phyloP scores from a whole-genome alignment of 495 filamentous ascomycete species.

The Margaritispora aquatica region DNA sequence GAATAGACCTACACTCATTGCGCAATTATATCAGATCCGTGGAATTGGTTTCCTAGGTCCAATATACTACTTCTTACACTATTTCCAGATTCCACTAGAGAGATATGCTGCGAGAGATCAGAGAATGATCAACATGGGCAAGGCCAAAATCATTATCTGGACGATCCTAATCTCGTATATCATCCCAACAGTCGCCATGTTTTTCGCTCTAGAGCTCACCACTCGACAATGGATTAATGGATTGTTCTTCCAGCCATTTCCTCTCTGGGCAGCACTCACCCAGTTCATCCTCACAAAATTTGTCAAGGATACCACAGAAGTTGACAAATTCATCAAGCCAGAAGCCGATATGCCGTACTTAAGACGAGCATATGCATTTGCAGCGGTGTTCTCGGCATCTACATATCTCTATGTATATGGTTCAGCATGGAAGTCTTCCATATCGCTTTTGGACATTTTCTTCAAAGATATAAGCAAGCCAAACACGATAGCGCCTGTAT shows the following conservation, averaged over 20 bases:
- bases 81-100: constrained; percentile 20
- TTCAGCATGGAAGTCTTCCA: background rate
- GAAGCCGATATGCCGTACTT: constrained; percentile 18
- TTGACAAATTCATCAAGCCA: constrained; percentile 1
- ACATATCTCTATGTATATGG: constrained; percentile 18
- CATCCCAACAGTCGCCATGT: constrained; percentile 30
- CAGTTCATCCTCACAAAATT: constrained; percentile 13
- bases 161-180: constrained; percentile 27
- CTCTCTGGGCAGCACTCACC: constrained; percentile 25
- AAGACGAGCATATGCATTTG: constrained; percentile 19
- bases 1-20: constrained; percentile 25
- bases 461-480: constrained; percentile 13
- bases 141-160: constrained; percentile 30
- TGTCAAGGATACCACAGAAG: constrained; percentile 6
- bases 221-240: constrained; percentile 27
- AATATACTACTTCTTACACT: constrained; percentile 32
- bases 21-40: constrained; percentile 27
- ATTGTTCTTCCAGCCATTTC: constrained; percentile 32
- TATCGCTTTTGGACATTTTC: constrained; percentile 16
- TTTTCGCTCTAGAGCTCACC: constrained; percentile 16
- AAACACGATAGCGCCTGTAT: background rate
- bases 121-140: constrained; percentile 21
- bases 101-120: constrained; percentile 25
- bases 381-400: background rate
- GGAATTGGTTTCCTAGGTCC: constrained; percentile 32